Conservation (phyloP, 352 stramenopile genomes). For the Phytophthora vignae region DNA sequence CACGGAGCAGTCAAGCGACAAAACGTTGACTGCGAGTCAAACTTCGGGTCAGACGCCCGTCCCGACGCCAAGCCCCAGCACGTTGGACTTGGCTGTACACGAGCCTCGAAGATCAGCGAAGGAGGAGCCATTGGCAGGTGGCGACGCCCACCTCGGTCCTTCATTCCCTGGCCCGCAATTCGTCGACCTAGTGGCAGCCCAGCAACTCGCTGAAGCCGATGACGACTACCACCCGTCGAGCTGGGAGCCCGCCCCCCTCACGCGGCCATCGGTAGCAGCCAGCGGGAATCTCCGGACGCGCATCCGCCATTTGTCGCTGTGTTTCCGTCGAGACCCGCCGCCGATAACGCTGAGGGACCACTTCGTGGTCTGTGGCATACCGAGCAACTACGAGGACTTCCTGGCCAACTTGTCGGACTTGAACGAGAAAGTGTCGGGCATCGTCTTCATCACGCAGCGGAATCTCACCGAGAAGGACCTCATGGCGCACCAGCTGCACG, state of each 20-base stretch:
- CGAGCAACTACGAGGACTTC: slow-evolving; percentile 66
- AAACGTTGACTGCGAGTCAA: neutral
- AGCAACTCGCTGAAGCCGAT: slow-evolving; percentile 12
- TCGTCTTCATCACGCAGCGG: slow-evolving; percentile 70
- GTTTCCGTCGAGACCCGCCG: slow-evolving; percentile 42
- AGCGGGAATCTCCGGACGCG: slow-evolving; percentile 25
- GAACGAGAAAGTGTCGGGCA: slow-evolving; percentile 37
- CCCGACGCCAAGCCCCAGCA: slow-evolving; percentile 23
- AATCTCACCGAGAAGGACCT: slow-evolving; percentile 62
- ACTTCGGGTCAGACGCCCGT: neutral
- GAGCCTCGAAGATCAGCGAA: neutral
- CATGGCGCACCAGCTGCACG: slow-evolving; percentile 48
- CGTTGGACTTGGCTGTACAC: slow-evolving; percentile 1
- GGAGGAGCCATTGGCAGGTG: neutral
- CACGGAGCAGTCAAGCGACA: slow-evolving; percentile 10
- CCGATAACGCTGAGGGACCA: slow-evolving; percentile 51
- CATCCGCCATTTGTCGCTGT: slow-evolving; percentile 42
- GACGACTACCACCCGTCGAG: slow-evolving; percentile 18
- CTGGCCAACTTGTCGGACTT: slow-evolving; percentile 61
- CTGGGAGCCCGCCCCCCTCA: slow-evolving; percentile 27
- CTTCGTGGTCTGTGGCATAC: slow-evolving; percentile 76
- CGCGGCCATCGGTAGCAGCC: slow-evolving; percentile 26
- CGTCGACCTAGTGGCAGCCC: slow-evolving; percentile 15
- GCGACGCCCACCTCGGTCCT: neutral
- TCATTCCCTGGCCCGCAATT: slow-evolving; percentile 7